Evolutionary conservation across 2,329 filamentous ascomycete genomes (phyloP).

Genomic region (Byssothecium circinans): DNA sequence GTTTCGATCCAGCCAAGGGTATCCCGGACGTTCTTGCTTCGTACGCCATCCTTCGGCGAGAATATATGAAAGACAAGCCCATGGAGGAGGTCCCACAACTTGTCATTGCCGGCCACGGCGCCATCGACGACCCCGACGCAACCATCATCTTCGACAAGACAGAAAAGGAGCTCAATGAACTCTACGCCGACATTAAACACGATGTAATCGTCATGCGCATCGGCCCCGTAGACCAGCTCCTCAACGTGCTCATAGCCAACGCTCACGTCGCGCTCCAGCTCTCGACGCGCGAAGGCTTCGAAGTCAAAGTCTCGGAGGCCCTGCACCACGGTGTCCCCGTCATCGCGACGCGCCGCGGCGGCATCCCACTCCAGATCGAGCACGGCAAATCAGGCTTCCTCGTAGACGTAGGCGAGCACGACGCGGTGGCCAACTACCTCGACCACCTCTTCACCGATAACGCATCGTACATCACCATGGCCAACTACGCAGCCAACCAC

Average conservation of each 20-base stretch:
- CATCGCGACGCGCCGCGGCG: constrained; percentile 73
- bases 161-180: constrained; percentile 64
- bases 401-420: constrained; percentile 69
- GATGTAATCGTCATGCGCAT: constrained; percentile 77
- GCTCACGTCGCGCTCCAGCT: constrained; percentile 76
- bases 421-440: constrained; percentile 68
- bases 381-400: constrained; percentile 72
- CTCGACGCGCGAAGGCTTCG: constrained; percentile 80
- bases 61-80: constrained; percentile 56
- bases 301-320: constrained; percentile 84
- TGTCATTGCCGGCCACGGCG: constrained; percentile 76
- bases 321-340: constrained; percentile 78
- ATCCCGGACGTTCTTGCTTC: constrained; percentile 76
- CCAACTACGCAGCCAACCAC: constrained; percentile 61
- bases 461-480: constrained; percentile 68
- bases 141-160: constrained; percentile 71
- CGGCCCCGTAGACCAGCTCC: constrained; percentile 75
- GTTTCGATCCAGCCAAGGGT: constrained; percentile 82
- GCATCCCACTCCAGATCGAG: constrained; percentile 77
- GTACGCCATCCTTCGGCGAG: constrained; percentile 71
- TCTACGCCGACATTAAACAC: constrained; percentile 53
- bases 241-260: constrained; percentile 74
- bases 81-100: constrained; percentile 66
- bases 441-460: constrained; percentile 67
- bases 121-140: constrained; percentile 79